These are phyloP conservation scores for Suillus placidus DNA, from an alignment of 768 basidiomycete genomes.

Conservation along the genomic window DNA sequence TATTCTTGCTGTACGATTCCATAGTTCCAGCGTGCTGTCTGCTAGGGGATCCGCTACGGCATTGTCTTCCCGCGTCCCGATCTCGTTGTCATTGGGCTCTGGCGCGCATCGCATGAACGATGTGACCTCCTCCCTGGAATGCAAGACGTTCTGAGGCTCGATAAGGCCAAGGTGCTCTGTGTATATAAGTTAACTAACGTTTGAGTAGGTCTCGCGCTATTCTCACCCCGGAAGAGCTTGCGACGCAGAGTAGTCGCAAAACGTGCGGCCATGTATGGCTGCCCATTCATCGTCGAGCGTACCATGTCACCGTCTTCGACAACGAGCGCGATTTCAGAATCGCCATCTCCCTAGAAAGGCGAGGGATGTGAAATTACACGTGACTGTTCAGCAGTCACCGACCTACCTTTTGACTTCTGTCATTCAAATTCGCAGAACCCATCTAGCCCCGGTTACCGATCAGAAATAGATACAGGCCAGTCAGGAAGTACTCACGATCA, in stretches of 20 bases:
- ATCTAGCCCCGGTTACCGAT: slow-evolving; percentile 49
- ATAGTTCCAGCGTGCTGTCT: slow-evolving; percentile 58
- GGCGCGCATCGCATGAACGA: slow-evolving; percentile 84
- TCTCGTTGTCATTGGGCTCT: slow-evolving; percentile 67
- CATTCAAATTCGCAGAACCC: slow-evolving; percentile 93
- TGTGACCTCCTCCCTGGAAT: slow-evolving; percentile 43
- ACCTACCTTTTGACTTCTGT: slow-evolving; percentile 75
- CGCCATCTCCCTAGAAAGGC: slow-evolving; percentile 75
- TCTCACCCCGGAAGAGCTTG: slow-evolving; percentile 76
- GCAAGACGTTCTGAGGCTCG: slow-evolving; percentile 57
- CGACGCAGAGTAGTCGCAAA: slow-evolving; percentile 87
- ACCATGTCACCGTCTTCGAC: slow-evolving; percentile 88
- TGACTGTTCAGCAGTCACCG: neutral
- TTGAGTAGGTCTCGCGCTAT: slow-evolving; percentile 12
- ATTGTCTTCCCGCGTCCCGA: slow-evolving; percentile 54
- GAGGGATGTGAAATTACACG: slow-evolving; percentile 1
- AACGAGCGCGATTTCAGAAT: slow-evolving; percentile 92
- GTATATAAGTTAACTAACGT: slow-evolving; percentile 16
- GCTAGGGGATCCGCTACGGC: slow-evolving; percentile 80
- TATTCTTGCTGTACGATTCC: slow-evolving; percentile 70
- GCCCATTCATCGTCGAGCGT: slow-evolving; percentile 75
- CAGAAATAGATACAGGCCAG: neutral
- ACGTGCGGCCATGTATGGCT: slow-evolving; percentile 67
- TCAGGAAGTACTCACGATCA: slow-evolving; percentile 63
- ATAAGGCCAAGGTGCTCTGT: slow-evolving; percentile 92